Evolutionary conservation across 768 basidiomycete genomes (phyloP).

Genomic region (Boletus pseudo-olivaceus): DNA sequence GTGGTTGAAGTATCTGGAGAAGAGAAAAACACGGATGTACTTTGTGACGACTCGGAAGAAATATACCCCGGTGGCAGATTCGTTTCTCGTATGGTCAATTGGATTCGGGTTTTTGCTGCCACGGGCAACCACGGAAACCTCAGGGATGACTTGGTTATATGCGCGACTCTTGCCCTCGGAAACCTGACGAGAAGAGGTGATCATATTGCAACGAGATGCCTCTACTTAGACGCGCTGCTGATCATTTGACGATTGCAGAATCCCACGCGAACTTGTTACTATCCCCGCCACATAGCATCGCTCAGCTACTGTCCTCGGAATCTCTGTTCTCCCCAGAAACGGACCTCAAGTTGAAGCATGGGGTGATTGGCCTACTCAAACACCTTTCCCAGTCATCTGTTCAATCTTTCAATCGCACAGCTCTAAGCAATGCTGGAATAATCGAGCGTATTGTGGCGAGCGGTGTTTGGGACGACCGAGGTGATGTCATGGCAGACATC

Average conservation of each 20-base stretch:
- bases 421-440: constrained; percentile 59
- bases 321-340: constrained; percentile 50
- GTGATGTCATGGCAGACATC: constrained; percentile 78
- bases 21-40: constrained; percentile 68
- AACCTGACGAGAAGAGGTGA: constrained; percentile 77
- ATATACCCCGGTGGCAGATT: constrained; percentile 64
- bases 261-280: constrained; percentile 58
- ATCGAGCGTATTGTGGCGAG: constrained; percentile 59
- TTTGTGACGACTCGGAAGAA: constrained; percentile 67
- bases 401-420: constrained; percentile 56
- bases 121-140: constrained; percentile 30
- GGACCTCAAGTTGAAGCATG: constrained; percentile 86
- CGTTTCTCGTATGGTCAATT: constrained; percentile 67
- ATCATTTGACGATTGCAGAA: constrained; percentile 37
- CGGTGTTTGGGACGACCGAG: constrained; percentile 64
- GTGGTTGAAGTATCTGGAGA: constrained; percentile 85
- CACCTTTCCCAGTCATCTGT: constrained; percentile 73
- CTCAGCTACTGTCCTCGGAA: constrained; percentile 54
- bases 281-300: constrained; percentile 62
- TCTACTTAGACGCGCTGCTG: constrained; percentile 3
- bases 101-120: constrained; percentile 62
- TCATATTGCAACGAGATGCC: not conserved
- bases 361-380: constrained; percentile 80
- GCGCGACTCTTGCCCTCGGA: constrained; percentile 77
- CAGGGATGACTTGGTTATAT: constrained; percentile 78